Conservation (phyloP, 78 protist species). For the Dictyostelium intermedium region DNA sequence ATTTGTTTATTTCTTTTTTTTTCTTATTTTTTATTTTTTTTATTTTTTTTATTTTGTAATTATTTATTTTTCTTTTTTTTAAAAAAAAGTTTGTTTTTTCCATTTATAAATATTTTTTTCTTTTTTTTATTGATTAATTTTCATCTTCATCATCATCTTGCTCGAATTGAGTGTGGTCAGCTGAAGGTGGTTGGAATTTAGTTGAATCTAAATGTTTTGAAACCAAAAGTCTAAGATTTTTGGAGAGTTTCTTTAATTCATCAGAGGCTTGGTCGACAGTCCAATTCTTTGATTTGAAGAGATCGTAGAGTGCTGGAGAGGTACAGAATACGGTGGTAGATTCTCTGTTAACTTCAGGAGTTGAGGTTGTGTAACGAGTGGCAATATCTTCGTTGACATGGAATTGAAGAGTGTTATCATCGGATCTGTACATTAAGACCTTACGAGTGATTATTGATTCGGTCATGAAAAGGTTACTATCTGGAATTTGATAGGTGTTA, state of each 20-base stretch:
- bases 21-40: no score
- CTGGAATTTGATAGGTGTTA: conserved; percentile 48
- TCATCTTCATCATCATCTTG: conserved; percentile 20
- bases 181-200: background rate
- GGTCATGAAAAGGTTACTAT: conserved; percentile 49
- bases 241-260: conserved; percentile 27
- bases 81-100: background rate
- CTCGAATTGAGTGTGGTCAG: background rate
- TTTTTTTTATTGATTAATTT: background rate
- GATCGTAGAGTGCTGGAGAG: conserved; percentile 49
- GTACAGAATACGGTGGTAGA: conserved; percentile 28
- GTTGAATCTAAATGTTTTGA: conserved; percentile 19
- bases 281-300: conserved; percentile 64
- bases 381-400: conserved; percentile 31
- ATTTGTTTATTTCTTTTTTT: background rate
- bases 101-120: background rate
- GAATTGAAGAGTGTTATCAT: conserved; percentile 38
- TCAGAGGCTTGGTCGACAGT: conserved; percentile 17
- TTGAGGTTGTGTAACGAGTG: conserved; percentile 57
- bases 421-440: conserved; percentile 46
- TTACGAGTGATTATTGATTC: conserved; percentile 44
- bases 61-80: no score
- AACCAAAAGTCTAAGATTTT: conserved; percentile 46
- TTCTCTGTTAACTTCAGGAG: conserved; percentile 38
- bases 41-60: no score